These are phyloP conservation scores for Lignosus rhinocerotis DNA, from an alignment of 1,284 basidiomycete genomes.

Conservation along the genomic window DNA sequence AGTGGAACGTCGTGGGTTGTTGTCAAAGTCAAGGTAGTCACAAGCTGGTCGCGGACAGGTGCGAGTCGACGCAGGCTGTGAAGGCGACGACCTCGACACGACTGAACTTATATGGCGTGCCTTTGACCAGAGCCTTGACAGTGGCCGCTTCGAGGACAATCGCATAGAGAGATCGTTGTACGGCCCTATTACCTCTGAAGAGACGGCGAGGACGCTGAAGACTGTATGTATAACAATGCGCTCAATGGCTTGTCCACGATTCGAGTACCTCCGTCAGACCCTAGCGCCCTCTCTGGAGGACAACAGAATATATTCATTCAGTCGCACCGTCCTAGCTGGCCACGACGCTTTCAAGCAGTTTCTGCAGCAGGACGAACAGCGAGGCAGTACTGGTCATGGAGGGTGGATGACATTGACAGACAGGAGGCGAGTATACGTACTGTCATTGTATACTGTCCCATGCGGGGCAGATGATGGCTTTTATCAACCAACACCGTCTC, in stretches of 20 bases:
- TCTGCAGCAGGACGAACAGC: neutral
- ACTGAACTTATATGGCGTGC: constrained; percentile 10
- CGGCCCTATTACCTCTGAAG: constrained; percentile 1
- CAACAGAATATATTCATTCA: too few species aligned
- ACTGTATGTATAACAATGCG: constrained; percentile 3
- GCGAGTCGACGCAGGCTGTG: constrained; percentile 18
- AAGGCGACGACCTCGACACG: constrained; percentile 16
- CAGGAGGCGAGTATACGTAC: constrained; percentile 5
- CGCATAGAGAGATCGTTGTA: constrained; percentile 10
- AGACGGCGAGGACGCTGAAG: neutral
- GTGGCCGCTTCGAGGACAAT: constrained; percentile 15
- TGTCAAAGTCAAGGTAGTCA: neutral
- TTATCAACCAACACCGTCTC: neutral
- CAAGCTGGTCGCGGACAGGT: constrained; percentile 1
- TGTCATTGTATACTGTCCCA: neutral
- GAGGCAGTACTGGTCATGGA: neutral
- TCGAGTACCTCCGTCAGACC: neutral
- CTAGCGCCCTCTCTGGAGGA: neutral
- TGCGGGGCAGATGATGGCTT: neutral
- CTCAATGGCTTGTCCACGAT: neutral
- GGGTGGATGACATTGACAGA: constrained; percentile 6
- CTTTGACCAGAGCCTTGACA: constrained; percentile 1
- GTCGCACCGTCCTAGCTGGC: too few species aligned
- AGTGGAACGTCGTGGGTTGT: neutral
- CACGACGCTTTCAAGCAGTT: neutral